Evolutionary conservation across 2,329 filamentous ascomycete genomes (phyloP).

Genomic region (Boeremia lycopersici): DNA sequence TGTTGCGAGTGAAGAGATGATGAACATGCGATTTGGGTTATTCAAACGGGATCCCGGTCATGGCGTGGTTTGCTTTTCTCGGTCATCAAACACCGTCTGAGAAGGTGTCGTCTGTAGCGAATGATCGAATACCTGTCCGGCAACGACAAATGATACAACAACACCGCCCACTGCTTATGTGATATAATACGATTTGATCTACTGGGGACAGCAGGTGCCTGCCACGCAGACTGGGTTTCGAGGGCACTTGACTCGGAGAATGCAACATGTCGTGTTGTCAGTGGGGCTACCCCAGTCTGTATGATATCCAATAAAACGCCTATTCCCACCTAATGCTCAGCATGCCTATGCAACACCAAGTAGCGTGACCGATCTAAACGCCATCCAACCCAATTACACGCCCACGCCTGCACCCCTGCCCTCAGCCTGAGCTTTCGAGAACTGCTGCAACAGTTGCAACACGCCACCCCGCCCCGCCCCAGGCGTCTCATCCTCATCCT

Average conservation of each 20-base stretch:
- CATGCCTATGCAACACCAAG: constrained; percentile 4
- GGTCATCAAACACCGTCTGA: constrained; percentile 43
- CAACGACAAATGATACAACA: constrained; percentile 44
- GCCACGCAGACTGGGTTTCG: not conserved
- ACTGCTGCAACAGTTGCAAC: constrained; percentile 69
- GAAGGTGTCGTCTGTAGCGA: constrained; percentile 36
- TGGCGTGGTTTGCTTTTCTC: constrained; percentile 46
- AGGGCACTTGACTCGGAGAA: not conserved
- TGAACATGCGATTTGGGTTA: constrained; percentile 38
- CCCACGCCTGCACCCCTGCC: constrained; percentile 49
- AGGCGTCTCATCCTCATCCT: constrained; percentile 54
- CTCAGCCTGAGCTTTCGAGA: constrained; percentile 65
- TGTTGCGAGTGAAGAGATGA: constrained; percentile 31
- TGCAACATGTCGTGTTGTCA: not conserved
- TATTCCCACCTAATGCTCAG: not conserved
- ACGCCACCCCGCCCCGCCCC: constrained; percentile 61
- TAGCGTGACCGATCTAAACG: not conserved
- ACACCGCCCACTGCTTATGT: constrained; percentile 1
- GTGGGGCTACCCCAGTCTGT: not conserved
- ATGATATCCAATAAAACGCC: constrained; percentile 7
- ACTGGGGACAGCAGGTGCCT: not conserved
- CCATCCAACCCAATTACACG: constrained; percentile 23
- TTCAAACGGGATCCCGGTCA: constrained; percentile 45
- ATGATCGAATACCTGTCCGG: constrained; percentile 35
- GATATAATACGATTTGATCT: not conserved